Conservation (phyloP, 805 yeast genomes). For the Metschnikowia aberdeeniae region DNA sequence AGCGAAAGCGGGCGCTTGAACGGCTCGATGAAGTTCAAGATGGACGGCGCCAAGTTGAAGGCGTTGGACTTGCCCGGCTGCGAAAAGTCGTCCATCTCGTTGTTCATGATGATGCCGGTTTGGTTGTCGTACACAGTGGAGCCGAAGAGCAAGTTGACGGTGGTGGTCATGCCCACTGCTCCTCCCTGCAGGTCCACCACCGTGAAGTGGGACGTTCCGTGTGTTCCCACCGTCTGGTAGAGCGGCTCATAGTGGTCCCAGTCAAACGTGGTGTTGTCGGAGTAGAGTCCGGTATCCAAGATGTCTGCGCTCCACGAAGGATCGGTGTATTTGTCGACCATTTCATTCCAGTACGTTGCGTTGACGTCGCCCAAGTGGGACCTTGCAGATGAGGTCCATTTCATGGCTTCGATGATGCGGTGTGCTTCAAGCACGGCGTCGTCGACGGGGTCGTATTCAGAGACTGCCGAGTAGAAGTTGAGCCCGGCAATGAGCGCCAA, state of each 20-base stretch:
- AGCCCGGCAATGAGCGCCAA: slow-evolving; percentile 76
- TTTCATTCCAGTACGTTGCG: slow-evolving; percentile 23
- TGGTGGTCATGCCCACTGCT: slow-evolving; percentile 85
- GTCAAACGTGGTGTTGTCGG: slow-evolving; percentile 51
- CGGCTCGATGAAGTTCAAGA: slow-evolving; percentile 73
- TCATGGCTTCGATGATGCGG: slow-evolving; percentile 78
- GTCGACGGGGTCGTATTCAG: slow-evolving; percentile 25
- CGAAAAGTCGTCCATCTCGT: slow-evolving; percentile 95
- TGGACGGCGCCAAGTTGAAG: slow-evolving; percentile 77
- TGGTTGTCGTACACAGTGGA: slow-evolving; percentile 71
- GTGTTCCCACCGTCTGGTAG: slow-evolving; percentile 72
- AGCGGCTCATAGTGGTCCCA: slow-evolving; percentile 80
- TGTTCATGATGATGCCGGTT: slow-evolving; percentile 82
- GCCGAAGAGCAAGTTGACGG: slow-evolving; percentile 82
- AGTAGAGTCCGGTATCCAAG: slow-evolving; percentile 46
- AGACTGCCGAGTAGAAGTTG: slow-evolving; percentile 42
- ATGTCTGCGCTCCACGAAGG: slow-evolving; percentile 52
- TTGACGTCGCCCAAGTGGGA: slow-evolving; percentile 74
- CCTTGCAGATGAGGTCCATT: slow-evolving; percentile 87
- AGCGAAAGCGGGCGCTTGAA: slow-evolving; percentile 82
- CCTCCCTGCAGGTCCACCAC: slow-evolving; percentile 70
- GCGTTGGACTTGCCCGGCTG: slow-evolving; percentile 65
- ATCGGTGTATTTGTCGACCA: slow-evolving; percentile 43
- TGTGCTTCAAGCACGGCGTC: slow-evolving; percentile 46
- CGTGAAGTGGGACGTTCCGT: slow-evolving; percentile 88